These are phyloP conservation scores for Sechiopsis laciniata DNA, from an alignment of 306 rosid genomes.

Conservation along the genomic window DNA sequence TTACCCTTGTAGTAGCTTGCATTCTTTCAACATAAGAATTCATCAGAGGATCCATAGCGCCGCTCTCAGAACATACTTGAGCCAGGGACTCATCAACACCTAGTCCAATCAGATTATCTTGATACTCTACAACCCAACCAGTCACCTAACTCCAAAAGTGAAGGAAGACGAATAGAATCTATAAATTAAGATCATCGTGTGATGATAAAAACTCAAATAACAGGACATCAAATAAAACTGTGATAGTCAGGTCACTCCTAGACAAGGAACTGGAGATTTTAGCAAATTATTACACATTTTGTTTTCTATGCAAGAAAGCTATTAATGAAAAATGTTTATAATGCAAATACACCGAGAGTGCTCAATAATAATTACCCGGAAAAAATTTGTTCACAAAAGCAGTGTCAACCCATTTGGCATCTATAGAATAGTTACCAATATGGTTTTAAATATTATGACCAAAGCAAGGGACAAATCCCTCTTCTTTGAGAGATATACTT, in stretches of 20 bases:
- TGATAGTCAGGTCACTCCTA: not conserved
- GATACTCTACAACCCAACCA: conserved; percentile 98
- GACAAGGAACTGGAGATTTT: conserved; percentile 5
- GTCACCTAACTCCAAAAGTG: conserved; percentile 56
- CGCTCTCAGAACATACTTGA: conserved; percentile 98
- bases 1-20: conserved; percentile 97
- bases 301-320: not conserved
- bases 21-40: conserved; percentile 93
- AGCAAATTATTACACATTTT: conserved; percentile 10
- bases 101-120: conserved; percentile 79
- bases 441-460: not conserved
- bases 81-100: conserved; percentile 94
- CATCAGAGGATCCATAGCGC: conserved; percentile 99
- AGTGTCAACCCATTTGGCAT: conserved; percentile 10
- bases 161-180: conserved; percentile 13
- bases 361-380: not conserved
- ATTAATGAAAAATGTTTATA: not conserved
- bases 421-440: not conserved
- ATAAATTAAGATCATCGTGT: conserved; percentile 10
- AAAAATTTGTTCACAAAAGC: not conserved
- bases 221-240: not conserved
- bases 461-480: not conserved
- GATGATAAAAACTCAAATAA: conserved; percentile 14
- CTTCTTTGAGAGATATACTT: not conserved
- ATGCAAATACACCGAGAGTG: not conserved